Evolutionary conservation across 2,329 filamentous ascomycete genomes (phyloP).

Genomic region (Exophiala sp.): DNA sequence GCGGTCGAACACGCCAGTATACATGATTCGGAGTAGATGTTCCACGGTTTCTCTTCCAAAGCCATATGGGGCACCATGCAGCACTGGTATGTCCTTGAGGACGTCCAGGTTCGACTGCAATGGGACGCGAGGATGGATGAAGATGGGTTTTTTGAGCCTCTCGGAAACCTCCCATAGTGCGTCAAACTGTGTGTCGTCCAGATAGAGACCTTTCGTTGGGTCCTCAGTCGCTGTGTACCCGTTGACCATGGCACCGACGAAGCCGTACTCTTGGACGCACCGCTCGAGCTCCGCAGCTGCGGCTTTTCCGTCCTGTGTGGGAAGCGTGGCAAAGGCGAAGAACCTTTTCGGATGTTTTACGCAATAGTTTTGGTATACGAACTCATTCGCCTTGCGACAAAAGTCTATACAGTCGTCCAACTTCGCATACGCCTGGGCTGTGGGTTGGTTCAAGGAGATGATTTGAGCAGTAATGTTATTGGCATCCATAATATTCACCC

Average conservation of each 20-base stretch:
- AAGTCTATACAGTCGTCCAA: constrained; percentile 10
- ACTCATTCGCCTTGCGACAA: constrained; percentile 26
- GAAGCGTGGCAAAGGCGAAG: constrained; percentile 42
- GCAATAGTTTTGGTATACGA: constrained; percentile 12
- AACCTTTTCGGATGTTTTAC: constrained; percentile 35
- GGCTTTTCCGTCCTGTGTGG: constrained; percentile 36
- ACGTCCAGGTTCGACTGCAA: constrained; percentile 15
- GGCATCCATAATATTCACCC: constrained; percentile 17
- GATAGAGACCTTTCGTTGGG: constrained; percentile 44
- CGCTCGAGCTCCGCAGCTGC: constrained; percentile 36
- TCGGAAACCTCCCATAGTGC: constrained; percentile 39
- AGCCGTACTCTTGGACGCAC: constrained; percentile 42
- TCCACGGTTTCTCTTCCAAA: constrained; percentile 37
- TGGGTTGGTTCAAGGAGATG: constrained; percentile 18
- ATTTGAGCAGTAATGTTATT: constrained; percentile 19
- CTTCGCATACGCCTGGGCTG: constrained; percentile 11
- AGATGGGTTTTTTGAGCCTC: constrained; percentile 48
- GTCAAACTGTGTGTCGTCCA: constrained; percentile 43
- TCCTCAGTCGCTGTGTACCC: constrained; percentile 51
- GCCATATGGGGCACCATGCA: constrained; percentile 31
- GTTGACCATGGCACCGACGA: constrained; percentile 49
- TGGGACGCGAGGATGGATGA: constrained; percentile 47
- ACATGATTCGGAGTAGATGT: constrained; percentile 44
- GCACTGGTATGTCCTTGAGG: constrained; percentile 22
- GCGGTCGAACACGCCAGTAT: constrained; percentile 54